A percentile compares a stretch with the other conserved stretches of the same genome.
Conservation (phyloP, 2,329 filamentous ascomycete genomes). For the Scedosporium dehoogii region DNA sequence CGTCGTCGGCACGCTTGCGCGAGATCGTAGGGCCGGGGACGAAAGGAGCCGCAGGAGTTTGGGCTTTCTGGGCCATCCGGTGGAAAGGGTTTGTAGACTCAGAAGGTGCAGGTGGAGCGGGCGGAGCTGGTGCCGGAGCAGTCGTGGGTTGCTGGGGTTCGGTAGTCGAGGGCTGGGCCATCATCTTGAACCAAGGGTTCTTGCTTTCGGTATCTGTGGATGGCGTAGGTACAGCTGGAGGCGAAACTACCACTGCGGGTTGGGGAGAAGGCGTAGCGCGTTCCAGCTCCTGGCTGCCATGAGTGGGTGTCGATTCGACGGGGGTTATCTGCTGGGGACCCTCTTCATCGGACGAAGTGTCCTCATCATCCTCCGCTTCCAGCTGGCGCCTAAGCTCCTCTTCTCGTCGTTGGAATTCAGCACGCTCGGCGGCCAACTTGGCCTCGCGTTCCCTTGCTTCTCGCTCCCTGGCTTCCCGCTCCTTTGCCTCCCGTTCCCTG, state of each 20-base stretch:
- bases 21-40: conserved; percentile 19
- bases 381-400: conserved; percentile 82
- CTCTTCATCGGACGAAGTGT: conserved; percentile 74
- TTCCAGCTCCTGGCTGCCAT: conserved; percentile 45
- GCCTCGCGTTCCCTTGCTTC: conserved; percentile 39
- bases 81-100: conserved; percentile 95
- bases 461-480: conserved; percentile 4
- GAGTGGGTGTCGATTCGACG: conserved; percentile 48
- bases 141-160: conserved; percentile 33
- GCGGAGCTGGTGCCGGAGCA: conserved; percentile 23
- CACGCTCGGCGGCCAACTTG: conserved; percentile 72
- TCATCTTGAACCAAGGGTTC: conserved; percentile 90
- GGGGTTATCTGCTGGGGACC: conserved; percentile 60
- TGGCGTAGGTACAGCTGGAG: conserved; percentile 42
- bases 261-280: conserved; percentile 38
- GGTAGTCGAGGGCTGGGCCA: conserved; percentile 55
- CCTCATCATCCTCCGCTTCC: conserved; percentile 62
- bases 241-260: conserved; percentile 28
- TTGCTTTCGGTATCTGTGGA: conserved; percentile 66
- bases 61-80: conserved; percentile 61
- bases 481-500: conserved; percentile 53
- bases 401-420: conserved; percentile 89
- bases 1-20: conserved; percentile 42
- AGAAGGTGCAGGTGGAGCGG: conserved; percentile 29
- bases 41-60: conserved; percentile 27